Base-by-base conservation (phyloP, 768 basidiomycete species). In the Steccherinum ochraceum region DNA sequence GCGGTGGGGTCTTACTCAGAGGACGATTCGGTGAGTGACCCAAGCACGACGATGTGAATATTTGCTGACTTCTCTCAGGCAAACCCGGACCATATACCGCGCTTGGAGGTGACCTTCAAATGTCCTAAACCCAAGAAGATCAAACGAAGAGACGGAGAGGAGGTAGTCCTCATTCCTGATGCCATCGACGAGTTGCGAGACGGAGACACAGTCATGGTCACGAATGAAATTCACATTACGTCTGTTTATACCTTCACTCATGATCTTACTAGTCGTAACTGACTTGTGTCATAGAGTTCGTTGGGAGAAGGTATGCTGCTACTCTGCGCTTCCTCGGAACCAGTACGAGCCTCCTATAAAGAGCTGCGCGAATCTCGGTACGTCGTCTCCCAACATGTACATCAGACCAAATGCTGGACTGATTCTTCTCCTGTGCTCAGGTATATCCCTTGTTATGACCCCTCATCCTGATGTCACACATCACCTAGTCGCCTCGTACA, bases 381-480 rank as follows among this genome's bases (percentile, higher is more conserved):
- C 18, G 76, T 58, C 27, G 18, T 2, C 20, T n/a, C 1, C 46
- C 18, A 45, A n/a, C 19, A n/a, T 12, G 16, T 47, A 27, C n/a
- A 11, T 39, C 11, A n/a, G n/a, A 11, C 11, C 35, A 11, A 11
- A n/a, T 11, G 35, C n/a, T n/a, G 11, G 11, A 39, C n/a, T 39
- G 35, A 39, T n/a, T n/a, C 35, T 10, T 46, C 25, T 11, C 5
- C 24, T 24, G 40, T 16, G 24, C 41, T 0, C 61, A 83, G 88
- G 86, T 1, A 71, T 89, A 40, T 75, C 79, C 45, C 52, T 85
- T 19, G 69, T 79, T 0, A 69, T 74, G 21, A 72, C 68, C 2
- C 72, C 72, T 0, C 64, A 67, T 39, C 57, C 70, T 0, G 67
- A 74, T 19, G 70, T 80, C 13, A 89, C 86, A 0, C 86, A 90